Evolutionary conservation across 129 eudicot species (phyloP).

Genomic region (Ambrosia trifida): DNA sequence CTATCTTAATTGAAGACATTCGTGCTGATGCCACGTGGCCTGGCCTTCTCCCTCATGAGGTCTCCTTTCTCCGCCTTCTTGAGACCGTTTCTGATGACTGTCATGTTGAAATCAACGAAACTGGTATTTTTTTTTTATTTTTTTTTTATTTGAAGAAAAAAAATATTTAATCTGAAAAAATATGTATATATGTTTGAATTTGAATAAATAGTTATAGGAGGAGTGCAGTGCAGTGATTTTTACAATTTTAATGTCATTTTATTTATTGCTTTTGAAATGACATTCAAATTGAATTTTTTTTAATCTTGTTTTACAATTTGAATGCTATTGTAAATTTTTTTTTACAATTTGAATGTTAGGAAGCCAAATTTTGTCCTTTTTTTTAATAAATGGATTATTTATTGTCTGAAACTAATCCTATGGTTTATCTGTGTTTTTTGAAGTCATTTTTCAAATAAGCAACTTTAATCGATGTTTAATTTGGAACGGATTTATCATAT

Average conservation of each 20-base stretch:
- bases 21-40: slow-evolving; percentile 74
- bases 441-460: too few relatives aligned
- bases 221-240: background rate
- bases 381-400: background rate
- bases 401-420: too few relatives aligned
- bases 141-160: background rate
- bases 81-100: slow-evolving; percentile 81
- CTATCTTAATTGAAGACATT: slow-evolving; percentile 78
- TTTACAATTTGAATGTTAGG: background rate
- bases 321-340: too few relatives aligned
- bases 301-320: too few relatives aligned
- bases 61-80: slow-evolving; percentile 75
- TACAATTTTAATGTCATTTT: background rate
- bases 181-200: slow-evolving; percentile 14
- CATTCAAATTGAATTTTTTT: too few relatives aligned
- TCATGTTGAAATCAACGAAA: slow-evolving; percentile 74
- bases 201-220: background rate
- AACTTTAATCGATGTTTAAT: too few relatives aligned
- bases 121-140: slow-evolving; percentile 48
- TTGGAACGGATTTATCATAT: too few relatives aligned
- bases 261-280: background rate
- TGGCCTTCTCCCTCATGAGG: slow-evolving; percentile 83
- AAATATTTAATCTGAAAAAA: too few relatives aligned
- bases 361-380: background rate
- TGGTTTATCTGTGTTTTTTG: too few relatives aligned